Conservation (phyloP, 208 protist genomes). For the Trypanosoma melophagium region DNA sequence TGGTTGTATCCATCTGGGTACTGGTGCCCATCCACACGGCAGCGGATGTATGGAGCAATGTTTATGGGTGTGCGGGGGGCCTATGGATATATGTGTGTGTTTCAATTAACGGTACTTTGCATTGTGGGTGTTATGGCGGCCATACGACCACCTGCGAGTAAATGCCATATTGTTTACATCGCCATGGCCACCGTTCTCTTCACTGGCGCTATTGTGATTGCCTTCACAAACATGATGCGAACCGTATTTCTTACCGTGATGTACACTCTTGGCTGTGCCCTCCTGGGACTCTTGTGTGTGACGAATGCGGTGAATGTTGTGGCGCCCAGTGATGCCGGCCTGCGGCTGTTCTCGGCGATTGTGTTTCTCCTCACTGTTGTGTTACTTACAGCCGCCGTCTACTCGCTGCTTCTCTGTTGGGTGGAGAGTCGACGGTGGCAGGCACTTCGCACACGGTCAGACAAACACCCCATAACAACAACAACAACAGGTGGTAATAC, state of each 20-base stretch:
- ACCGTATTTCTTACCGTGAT: constrained; percentile 19
- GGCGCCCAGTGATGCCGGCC: constrained; percentile 4
- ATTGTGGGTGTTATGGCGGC: constrained; percentile 4
- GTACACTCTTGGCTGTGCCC: not conserved
- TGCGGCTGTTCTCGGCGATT: constrained; percentile 6
- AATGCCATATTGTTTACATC: constrained; percentile 12
- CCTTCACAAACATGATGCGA: constrained; percentile 21
- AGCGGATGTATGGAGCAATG: constrained; percentile 2
- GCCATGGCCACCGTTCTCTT: constrained; percentile 17
- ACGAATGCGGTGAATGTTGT: constrained; percentile 3
- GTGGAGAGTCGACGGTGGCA: constrained; percentile 7
- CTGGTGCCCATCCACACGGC: not conserved
- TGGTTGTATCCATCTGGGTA: constrained; percentile 14
- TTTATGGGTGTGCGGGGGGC: not conserved
- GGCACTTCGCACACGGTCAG: not conserved
- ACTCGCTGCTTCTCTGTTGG: not conserved
- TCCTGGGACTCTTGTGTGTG: constrained; percentile 3
- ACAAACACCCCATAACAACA: no score
- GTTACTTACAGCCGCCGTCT: constrained; percentile 8
- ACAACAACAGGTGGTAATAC: no score
- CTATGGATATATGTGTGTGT: constrained; percentile 4
- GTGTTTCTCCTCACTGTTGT: constrained; percentile 7
- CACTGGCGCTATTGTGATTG: not conserved
- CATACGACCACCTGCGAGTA: not conserved
- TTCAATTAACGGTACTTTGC: constrained; percentile 8